Evolutionary conservation across 768 basidiomycete genomes (phyloP).

Genomic region (Russula compacta): DNA sequence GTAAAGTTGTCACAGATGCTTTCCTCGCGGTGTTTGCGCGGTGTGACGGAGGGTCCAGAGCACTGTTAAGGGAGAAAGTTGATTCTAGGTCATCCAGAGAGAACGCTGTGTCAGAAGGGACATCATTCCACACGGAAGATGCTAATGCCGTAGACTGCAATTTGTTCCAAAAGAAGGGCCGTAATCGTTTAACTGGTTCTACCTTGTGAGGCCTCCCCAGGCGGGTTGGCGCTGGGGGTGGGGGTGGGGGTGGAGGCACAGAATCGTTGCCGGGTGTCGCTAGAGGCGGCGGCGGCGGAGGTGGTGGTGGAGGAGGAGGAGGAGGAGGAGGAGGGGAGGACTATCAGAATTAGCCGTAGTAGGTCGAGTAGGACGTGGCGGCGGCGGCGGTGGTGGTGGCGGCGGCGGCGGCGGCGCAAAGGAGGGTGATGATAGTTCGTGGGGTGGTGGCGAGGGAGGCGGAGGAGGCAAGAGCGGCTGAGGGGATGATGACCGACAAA

Average conservation of each 20-base stretch:
- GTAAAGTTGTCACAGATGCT: conserved; percentile 56
- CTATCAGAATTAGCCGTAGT: too few species aligned
- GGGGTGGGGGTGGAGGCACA: neutral
- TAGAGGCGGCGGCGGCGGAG: neutral
- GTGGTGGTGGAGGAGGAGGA: neutral
- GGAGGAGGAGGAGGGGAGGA: neutral
- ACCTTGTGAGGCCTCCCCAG: conserved; percentile 27
- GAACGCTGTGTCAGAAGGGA: conserved; percentile 35
- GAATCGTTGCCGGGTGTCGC: neutral
- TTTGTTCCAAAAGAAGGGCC: conserved; percentile 92
- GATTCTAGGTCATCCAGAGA: conserved; percentile 64
- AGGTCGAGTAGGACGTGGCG: too few species aligned
- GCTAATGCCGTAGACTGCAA: conserved; percentile 35
- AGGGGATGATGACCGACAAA: neutral
- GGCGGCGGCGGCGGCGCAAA: conserved; percentile 21
- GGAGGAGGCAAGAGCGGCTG: conserved; percentile 21
- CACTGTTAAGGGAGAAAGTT: conserved; percentile 55
- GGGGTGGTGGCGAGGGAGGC: conserved; percentile 13
- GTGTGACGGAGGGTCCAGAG: conserved; percentile 35
- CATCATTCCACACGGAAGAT: conserved; percentile 65
- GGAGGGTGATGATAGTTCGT: conserved; percentile 13
- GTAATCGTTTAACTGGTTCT: conserved; percentile 50
- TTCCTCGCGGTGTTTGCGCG: conserved; percentile 37
- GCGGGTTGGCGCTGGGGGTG: conserved; percentile 21
- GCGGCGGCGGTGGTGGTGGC: neutral